Evolutionary conservation across 2,329 filamentous ascomycete species (phyloP).

Genomic region (Aspergillus quadrilineatus): DNA sequence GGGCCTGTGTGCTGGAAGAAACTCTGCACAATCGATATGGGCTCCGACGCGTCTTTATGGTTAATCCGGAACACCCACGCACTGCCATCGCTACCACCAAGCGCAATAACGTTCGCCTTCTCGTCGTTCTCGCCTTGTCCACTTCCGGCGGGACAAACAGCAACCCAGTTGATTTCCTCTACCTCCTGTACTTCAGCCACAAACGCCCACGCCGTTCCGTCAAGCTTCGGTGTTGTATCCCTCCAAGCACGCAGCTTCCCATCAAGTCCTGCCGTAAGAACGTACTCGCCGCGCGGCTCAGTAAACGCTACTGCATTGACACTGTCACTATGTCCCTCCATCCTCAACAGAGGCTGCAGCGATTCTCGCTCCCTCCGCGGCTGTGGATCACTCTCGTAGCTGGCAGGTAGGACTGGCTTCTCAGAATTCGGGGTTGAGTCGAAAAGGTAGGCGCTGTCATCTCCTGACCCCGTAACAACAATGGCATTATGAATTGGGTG

Average conservation of each 20-base stretch:
- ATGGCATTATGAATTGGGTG: slow-evolving; percentile 77
- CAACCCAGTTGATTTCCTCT: slow-evolving; percentile 90
- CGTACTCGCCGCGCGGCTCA: slow-evolving; percentile 74
- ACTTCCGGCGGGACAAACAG: slow-evolving; percentile 66
- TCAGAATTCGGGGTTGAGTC: slow-evolving; percentile 65
- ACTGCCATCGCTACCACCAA: slow-evolving; percentile 86
- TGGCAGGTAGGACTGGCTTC: slow-evolving; percentile 69
- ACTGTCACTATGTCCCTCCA: slow-evolving; percentile 90
- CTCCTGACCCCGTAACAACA: slow-evolving; percentile 81
- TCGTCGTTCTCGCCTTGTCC: slow-evolving; percentile 34
- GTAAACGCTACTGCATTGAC: slow-evolving; percentile 87
- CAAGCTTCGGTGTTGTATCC: slow-evolving; percentile 46
- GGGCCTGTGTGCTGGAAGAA: slow-evolving; percentile 87
- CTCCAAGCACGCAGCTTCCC: slow-evolving; percentile 74
- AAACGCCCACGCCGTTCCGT: slow-evolving; percentile 61
- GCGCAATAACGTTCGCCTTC: slow-evolving; percentile 76
- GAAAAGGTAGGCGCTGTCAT: slow-evolving; percentile 84
- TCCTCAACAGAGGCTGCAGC: slow-evolving; percentile 65
- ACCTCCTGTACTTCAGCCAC: slow-evolving; percentile 82
- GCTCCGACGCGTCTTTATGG: slow-evolving; percentile 56
- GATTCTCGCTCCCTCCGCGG: slow-evolving; percentile 58
- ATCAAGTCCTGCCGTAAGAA: slow-evolving; percentile 85
- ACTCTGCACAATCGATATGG: slow-evolving; percentile 80
- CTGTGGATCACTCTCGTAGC: slow-evolving; percentile 68
- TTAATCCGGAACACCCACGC: slow-evolving; percentile 96